Base-by-base conservation (phyloP, 257 asterid species). In the Jacaranda copaia region DNA sequence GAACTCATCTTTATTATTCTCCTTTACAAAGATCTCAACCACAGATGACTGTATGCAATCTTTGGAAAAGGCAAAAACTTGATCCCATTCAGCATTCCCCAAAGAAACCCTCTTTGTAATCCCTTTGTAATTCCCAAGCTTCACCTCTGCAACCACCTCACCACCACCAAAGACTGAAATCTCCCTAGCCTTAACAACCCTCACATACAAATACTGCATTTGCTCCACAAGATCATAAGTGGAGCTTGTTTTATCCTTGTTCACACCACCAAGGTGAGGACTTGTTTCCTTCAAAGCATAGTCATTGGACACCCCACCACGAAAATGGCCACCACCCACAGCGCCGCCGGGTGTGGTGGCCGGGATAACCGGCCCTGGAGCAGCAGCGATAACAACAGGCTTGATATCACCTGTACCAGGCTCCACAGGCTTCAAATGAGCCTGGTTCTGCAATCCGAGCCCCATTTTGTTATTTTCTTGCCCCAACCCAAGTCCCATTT, bases 171-270 rank as follows among this genome's bases (percentile, higher is more conserved):
- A 85, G 2, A 81, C 76, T 1, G 90, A 82, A 46, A 87, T 71
- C 3, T 91, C 92, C 19, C 89, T 84, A 1, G 87, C 96, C 77
- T 91, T 93, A 6, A 93, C 97, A 15, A 93, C 87, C 20, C 81
- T 79, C 4, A 89, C 92, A 75, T 91, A 93, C 79, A 93, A 69
- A 69, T 93, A 93, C 88, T 91, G 98, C 97, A 93, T 88, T 81
- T 91, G 97, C 70, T 93, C 98, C 18, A 93, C 98, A 0, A 93
- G 86, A 70, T 93, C 98, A 67, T 93, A 88, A 5, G 97, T 91
- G 10, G 95, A 88, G 81, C 89, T 93, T 13, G 91, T 79, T 58
- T 88, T 93, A 57, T 90, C 92, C 71, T 82, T 88, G 76, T 81
- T 87, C 62, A 82, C 80, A 10, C 97, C 94, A 42, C 98, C 98